Evolutionary conservation across 768 basidiomycete species (phyloP), one percentile per base, ranked within the genome.

Genomic region (Kwoniella heveanensis): DNA sequence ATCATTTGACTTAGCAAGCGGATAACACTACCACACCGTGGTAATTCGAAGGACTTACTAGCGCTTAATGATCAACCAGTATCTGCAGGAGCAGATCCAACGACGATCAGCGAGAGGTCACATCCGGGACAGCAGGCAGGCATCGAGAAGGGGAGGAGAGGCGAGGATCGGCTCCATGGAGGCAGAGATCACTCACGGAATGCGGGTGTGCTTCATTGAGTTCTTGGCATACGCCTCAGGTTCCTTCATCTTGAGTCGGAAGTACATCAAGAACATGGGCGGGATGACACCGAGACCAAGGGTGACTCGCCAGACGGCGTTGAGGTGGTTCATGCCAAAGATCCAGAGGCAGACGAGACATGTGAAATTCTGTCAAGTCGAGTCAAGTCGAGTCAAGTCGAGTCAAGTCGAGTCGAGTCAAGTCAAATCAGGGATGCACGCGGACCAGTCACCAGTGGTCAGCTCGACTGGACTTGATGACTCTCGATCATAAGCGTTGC

Each of bases 241-340:
- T 72, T 74, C 90, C 27, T 87, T 84, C 89, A 94, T 91, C 64
- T 83, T 85, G 57, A 91, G 74, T 68, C 92, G 90, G 91, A 92
- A 94, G 54, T 91, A 71, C 72, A 94, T 86, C n/a, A 94, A 88
- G 8, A 85, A 84, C 13, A 86, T 68, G 6, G 92, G 92, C 36
- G 92, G 92, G 59, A 95, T 74, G 44, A 88, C 82, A 32, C 92
- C 92, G 9, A 95, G 84, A 30, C 90, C 92, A 10, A 95, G 84
- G 22, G 91, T 90, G 48, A 90, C 71, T 54, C 92, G 87, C 92
- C 92, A 95, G 3, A 91, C 89, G 1, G 89, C 89, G 26, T 89
- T 85, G 47, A 94, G 86, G 75, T 93, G 92, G 65, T 90, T 80
- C 46, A 85, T 72, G 30, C 90, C 90, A 65, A 89, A 92, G 71